Evolutionary conservation across 352 stramenopile species (phyloP).

Genomic region (Globisporangium orthogonon): DNA sequence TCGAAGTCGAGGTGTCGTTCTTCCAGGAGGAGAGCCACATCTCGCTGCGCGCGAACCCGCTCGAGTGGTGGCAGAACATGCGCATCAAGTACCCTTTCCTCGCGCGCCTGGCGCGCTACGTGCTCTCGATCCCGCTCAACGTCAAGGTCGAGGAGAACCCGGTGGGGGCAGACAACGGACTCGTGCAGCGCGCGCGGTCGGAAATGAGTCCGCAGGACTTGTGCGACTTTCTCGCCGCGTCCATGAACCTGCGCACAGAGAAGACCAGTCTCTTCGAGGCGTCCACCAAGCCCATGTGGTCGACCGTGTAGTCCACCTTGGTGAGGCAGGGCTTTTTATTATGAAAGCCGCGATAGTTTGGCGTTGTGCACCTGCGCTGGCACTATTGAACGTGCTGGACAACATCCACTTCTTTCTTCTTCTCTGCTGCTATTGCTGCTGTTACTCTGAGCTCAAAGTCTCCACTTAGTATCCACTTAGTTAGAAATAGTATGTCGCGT

Average conservation of each 20-base stretch:
- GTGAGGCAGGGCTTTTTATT: too few species aligned
- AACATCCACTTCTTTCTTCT: background rate
- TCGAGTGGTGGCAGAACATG: constrained; percentile 75
- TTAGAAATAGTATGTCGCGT: background rate
- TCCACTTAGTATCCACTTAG: background rate
- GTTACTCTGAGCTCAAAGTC: background rate
- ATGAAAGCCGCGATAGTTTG: background rate
- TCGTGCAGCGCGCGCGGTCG: constrained; percentile 27
- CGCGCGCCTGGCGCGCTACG: constrained; percentile 51
- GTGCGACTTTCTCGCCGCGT: constrained; percentile 39
- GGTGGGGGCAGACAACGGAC: constrained; percentile 29
- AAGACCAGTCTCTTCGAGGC: constrained; percentile 35
- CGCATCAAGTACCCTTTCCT: constrained; percentile 79
- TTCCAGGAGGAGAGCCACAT: constrained; percentile 67
- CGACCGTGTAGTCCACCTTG: constrained; percentile 24
- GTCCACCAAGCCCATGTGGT: constrained; percentile 46
- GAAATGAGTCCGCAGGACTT: constrained; percentile 35
- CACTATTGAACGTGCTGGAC: background rate
- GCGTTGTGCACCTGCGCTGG: too few species aligned
- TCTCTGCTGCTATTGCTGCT: constrained; percentile 1
- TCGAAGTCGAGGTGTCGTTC: constrained; percentile 76
- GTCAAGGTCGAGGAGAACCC: constrained; percentile 46
- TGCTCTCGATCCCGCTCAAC: constrained; percentile 57
- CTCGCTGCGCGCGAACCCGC: constrained; percentile 45
- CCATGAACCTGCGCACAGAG: constrained; percentile 51